phyloP scores from a whole-genome alignment of 805 yeast genomes.

The Blastobotrys chiropterorum region DNA sequence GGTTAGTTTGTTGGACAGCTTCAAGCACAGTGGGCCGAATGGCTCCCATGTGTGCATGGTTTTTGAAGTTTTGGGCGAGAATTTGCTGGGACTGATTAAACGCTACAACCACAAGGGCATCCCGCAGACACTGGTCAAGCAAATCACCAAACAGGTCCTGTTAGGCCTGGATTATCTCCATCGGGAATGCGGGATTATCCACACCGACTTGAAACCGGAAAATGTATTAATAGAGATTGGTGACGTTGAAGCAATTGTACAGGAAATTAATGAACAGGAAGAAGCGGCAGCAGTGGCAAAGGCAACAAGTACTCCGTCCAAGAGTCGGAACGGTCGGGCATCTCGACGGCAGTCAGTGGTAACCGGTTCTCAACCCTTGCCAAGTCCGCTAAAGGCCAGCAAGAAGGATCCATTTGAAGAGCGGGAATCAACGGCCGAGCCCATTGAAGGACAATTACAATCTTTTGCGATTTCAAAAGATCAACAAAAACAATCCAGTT shows the following conservation, averaged over 20 bases:
- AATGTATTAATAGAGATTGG: conserved; percentile 75
- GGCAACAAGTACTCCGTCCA: conserved; percentile 9
- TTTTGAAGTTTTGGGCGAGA: conserved; percentile 94
- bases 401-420: conserved; percentile 8
- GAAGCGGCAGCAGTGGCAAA: conserved; percentile 21
- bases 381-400: conserved; percentile 69
- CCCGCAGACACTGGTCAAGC: conserved; percentile 72
- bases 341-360: conserved; percentile 69
- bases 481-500: not conserved
- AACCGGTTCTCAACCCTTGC: conserved; percentile 89
- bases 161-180: conserved; percentile 68
- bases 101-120: conserved; percentile 72
- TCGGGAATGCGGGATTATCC: conserved; percentile 66
- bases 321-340: conserved; percentile 33
- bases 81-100: conserved; percentile 74
- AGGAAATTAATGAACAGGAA: conserved; percentile 58
- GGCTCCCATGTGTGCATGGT: conserved; percentile 96
- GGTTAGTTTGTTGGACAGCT: conserved; percentile 74
- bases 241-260: conserved; percentile 72
- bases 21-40: conserved; percentile 81
- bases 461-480: conserved; percentile 8
- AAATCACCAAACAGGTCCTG: conserved; percentile 71
- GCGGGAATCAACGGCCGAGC: conserved; percentile 7
- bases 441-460: conserved; percentile 8
- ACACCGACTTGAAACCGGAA: conserved; percentile 70